Evolutionary conservation across 202 grass and related monocot species (phyloP), one percentile per base, ranked within the genome.

Genomic region (Zoysia matrella): DNA sequence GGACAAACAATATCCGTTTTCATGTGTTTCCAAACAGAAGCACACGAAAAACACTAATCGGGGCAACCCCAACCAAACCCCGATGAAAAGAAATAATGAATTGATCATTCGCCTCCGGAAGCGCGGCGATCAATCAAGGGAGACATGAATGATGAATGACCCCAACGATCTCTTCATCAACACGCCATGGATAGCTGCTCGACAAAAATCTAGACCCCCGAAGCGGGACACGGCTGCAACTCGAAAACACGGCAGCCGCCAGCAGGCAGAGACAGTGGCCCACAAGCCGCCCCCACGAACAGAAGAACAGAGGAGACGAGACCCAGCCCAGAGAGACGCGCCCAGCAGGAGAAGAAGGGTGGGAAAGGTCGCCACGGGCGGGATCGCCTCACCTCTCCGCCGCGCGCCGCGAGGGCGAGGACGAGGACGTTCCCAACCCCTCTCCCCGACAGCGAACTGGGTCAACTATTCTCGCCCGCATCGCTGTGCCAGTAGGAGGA

Each of bases 381-480:
- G 30, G 73, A 11, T 51, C 47, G n/a, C 71, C 79, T 87, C 85
- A 87, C 85, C 85, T 73, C 53, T 60, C 77, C 43, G 52, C 3
- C 11, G 77, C 22, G 22, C 22, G 22, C 22, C 22, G 22, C 22
- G 22, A 30, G 22, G 22, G 36, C 48, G 75, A 56, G 4, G 54
- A n/a, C 54, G 15, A 60, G 57, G 22, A 60, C 7, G 57, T n/a
- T 30, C 22, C 22, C 56, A 8, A 60, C 22, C 56, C 56, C n/a
- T 6, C 5, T 6, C 46, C 4, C 53, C 53, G 12, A 15, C 56
- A 61, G 22, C 22, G 22, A 62, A 62, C 22, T 8, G 60, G 60
- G 22, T 62, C 60, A 62, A 62, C 8, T 39, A 18, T 36, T 36
- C 60, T 62, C 60, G 15, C 8, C 1, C 60, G 60, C 60, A 2